phyloP scores from a whole-genome alignment of 2,329 filamentous ascomycete species.

The Apiospora rasikravindrae region DNA sequence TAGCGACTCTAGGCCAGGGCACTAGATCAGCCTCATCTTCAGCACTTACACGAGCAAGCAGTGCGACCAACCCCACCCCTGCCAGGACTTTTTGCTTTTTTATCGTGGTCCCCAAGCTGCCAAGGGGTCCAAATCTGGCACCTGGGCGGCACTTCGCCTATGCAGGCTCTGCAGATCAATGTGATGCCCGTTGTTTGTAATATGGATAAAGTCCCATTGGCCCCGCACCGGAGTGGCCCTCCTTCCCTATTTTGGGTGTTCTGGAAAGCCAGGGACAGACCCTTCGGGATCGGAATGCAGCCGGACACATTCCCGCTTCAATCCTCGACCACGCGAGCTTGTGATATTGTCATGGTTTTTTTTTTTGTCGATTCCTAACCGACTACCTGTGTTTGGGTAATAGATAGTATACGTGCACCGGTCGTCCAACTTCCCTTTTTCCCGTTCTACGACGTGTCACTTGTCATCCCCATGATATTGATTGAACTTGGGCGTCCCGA shows the following conservation, averaged over 20 bases:
- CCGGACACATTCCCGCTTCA: background rate
- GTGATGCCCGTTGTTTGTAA: background rate
- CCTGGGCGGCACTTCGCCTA: background rate
- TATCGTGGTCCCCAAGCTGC: background rate
- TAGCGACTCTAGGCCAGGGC: background rate
- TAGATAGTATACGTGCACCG: background rate
- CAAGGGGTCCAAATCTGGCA: background rate
- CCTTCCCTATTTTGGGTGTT: background rate
- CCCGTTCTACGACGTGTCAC: background rate
- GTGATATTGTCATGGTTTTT: background rate
- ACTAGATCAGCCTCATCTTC: slow-evolving; percentile 5
- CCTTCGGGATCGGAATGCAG: background rate
- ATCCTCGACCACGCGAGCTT: background rate
- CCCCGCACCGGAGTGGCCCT: background rate
- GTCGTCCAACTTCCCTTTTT: background rate
- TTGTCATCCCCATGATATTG: background rate
- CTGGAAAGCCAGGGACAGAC: background rate
- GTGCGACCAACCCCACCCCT: background rate
- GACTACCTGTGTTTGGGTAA: background rate
- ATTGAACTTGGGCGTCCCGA: background rate
- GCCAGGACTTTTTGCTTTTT: background rate
- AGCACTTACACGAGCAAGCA: background rate
- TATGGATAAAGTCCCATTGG: background rate
- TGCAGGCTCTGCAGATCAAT: background rate
- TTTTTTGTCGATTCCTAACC: background rate